Base-by-base conservation (phyloP, 257 asterid genomes). In the Cruciata laevipes region DNA sequence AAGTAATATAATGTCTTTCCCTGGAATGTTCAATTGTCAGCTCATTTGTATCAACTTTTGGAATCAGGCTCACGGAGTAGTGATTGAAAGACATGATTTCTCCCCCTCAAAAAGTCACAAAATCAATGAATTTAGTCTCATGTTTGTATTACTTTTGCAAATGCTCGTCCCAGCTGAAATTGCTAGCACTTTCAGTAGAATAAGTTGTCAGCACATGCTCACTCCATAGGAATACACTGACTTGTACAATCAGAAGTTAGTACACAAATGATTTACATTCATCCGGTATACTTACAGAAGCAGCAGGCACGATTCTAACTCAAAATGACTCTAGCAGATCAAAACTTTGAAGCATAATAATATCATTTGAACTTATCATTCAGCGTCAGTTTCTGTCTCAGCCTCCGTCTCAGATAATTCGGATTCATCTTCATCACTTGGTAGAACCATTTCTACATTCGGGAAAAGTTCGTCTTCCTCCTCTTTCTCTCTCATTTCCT, bases 401-500 rank as follows among this genome's bases (percentile, higher is more conserved):
- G 60, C 9, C 60, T 53, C 60, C 4, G 60, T 18, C 60, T 53
- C 27, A 20, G 60, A 53, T 42, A 13, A 42, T 62, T 80, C 85
- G 5, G 85, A 69, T 58, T 79, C 77, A 4, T 81, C 86, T 25
- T 61, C 63, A 27, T 73, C 76, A 68, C 77, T 81, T 23, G 75
- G 86, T 69, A 83, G 30, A 64, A 76, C 81, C 85, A 87, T 73
- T 68, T 78, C 86, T 14, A 27, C 78, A 31, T 61, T 21, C 0
- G 66, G 66, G 12, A 2, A 3, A 16, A 61, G 44, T 31, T 32
- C 32, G 24, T 61, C 65, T 31, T 61, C 81, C 74, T 81, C 69
- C 73, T 77, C 84, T 23, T 42, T 65, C 53, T 71, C 73, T 73
- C 40, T 73, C 55, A 57, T 49, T 78, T 79, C 80, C 44, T 84